Conservation (phyloP, 169 alveolate species). For the Neospora caninum region DNA sequence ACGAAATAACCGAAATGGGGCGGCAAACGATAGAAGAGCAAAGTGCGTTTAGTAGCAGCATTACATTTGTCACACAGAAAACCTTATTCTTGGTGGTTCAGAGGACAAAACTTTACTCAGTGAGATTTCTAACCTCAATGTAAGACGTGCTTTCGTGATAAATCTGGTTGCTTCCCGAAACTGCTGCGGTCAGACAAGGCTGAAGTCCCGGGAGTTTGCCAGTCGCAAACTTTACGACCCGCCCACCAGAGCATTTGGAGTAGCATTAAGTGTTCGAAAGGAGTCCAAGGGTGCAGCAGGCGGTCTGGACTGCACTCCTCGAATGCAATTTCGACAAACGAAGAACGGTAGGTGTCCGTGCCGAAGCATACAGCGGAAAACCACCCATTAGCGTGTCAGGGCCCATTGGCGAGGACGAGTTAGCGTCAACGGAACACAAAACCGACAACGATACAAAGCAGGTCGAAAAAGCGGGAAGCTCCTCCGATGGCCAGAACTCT, state of each 20-base stretch:
- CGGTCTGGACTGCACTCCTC: background rate
- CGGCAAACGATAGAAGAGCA: background rate
- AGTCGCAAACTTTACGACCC: background rate
- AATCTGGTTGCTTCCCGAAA: too few species aligned
- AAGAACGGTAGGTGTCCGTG: background rate
- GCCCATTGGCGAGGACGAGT: background rate
- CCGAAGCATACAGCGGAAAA: background rate
- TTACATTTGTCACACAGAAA: background rate
- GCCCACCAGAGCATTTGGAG: background rate
- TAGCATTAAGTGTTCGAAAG: background rate
- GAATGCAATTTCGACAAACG: background rate
- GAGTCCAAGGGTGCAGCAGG: background rate
- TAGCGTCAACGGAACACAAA: background rate
- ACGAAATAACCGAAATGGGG: conserved; percentile 31
- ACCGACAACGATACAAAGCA: background rate
- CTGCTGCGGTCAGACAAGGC: background rate
- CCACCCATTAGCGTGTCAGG: background rate
- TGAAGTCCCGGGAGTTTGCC: background rate
- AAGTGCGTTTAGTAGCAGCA: background rate
- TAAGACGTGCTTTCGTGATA: background rate
- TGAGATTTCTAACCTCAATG: background rate
- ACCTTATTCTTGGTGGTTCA: background rate
- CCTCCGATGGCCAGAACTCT: background rate
- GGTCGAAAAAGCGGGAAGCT: too few species aligned
- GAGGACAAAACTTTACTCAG: background rate